Base-by-base conservation (phyloP, 495 filamentous ascomycete species). In the Daldinia concentrica region DNA sequence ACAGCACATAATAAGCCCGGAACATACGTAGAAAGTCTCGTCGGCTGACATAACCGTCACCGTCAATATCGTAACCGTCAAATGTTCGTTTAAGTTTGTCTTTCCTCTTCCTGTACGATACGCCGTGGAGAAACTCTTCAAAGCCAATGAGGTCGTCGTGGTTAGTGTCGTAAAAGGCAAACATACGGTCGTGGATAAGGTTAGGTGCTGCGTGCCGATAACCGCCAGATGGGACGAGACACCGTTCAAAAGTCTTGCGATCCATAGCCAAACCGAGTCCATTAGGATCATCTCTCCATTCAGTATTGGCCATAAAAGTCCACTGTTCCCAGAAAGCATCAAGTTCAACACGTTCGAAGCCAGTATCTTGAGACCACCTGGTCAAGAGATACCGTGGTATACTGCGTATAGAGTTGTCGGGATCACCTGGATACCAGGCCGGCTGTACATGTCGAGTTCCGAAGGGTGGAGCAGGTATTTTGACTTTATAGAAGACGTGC, bases 291-390 rank as follows among this genome's bases (percentile, higher is more conserved):
- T 90, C 86, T n/a, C 87, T 79, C 90, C 92, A 97, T 75, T 94
- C 90, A 11, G 89, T 89, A 67, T 90, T 93, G 9, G 95, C 95
- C 72, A 97, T 87, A 68, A 93, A 97, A 8, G 91, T 92, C 86
- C 96, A 98, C 74, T 98, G 96, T 73, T 98, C 95, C 90, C 93
- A 98, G 29, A 95, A 87, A 30, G 93, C 95, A 79, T 98, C 93
- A 3, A 98, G 80, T 76, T 97, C 92, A 2, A 91, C 88, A 34
- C 87, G 86, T 76, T 97, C 93, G 68, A 94, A 94, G 15, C 86
- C 88, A 15, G 91, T 93, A 27, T 92, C 89, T 39, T 86, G 84
- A 26, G 87, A 87, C 57, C 97, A 83, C 58, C 88, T 87, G 55
- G 87, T 83, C 34, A 89, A 88, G 4, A 93, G 75, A 19, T 85